phyloP scores from a whole-genome alignment of 306 rosid genomes.

The Purshia tridentata region DNA sequence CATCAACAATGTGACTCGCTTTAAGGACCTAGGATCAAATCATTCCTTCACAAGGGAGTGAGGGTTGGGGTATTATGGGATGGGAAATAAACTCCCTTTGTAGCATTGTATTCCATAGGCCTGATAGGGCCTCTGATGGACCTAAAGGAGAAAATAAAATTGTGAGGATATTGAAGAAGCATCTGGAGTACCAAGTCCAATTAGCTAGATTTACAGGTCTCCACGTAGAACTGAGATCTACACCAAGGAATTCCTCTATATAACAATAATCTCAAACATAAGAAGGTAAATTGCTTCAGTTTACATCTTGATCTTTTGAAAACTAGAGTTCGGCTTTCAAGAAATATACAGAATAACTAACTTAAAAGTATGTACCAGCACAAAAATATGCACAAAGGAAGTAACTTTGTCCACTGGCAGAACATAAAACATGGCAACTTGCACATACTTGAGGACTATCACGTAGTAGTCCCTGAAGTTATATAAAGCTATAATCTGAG shows the following conservation, averaged over 20 bases:
- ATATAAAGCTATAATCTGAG: background rate
- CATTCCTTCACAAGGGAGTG: background rate
- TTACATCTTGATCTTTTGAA: background rate
- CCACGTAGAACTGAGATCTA: background rate
- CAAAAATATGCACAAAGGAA: background rate
- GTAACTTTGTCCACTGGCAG: background rate
- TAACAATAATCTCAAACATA: background rate
- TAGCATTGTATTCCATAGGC: background rate
- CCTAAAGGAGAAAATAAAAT: background rate
- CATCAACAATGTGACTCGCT: background rate
- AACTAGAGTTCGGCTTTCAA: background rate
- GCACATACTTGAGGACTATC: background rate
- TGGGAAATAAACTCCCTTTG: background rate
- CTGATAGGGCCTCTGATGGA: background rate
- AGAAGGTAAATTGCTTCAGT: background rate
- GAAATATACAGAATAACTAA: background rate
- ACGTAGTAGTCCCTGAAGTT: background rate
- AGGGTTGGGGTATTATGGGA: conserved; percentile 1
- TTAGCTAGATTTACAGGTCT: background rate
- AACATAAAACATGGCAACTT: background rate
- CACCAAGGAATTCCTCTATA: background rate
- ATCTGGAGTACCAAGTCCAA: background rate
- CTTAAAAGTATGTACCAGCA: background rate
- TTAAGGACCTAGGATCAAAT: conserved; percentile 1
- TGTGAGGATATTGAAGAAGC: background rate